A percentile compares a stretch with the other conserved stretches of the same genome.
Evolutionary conservation across 495 filamentous ascomycete genomes (phyloP).

Genomic region (Aspergillus haitiensis): DNA sequence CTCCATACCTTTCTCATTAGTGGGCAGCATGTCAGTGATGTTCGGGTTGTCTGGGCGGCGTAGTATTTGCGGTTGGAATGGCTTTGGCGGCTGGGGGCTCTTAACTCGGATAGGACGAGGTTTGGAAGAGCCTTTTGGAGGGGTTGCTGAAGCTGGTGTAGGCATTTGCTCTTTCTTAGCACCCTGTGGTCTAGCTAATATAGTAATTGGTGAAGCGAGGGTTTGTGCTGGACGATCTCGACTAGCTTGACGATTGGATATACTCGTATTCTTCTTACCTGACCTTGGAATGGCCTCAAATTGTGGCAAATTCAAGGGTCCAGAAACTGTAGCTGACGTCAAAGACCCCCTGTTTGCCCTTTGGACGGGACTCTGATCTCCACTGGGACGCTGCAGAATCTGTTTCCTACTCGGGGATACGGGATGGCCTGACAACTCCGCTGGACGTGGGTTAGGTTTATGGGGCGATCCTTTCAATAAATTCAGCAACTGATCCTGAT

Average conservation of each 20-base stretch:
- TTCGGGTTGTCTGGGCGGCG: conserved; percentile 50
- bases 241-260: conserved; percentile 27
- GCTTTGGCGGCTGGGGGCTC: conserved; percentile 39
- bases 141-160: conserved; percentile 16
- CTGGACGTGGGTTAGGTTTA: conserved; percentile 29
- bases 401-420: conserved; percentile 33
- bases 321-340: conserved; percentile 51
- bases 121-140: conserved; percentile 21
- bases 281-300: conserved; percentile 43
- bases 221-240: conserved; percentile 24
- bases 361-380: conserved; percentile 24
- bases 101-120: conserved; percentile 23
- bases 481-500: conserved; percentile 42
- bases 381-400: conserved; percentile 39
- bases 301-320: conserved; percentile 51
- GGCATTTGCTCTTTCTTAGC: conserved; percentile 35
- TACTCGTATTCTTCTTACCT: conserved; percentile 25
- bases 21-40: conserved; percentile 26
- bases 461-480: conserved; percentile 35
- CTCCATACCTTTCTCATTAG: conserved; percentile 22
- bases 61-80: conserved; percentile 62
- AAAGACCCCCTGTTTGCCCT: conserved; percentile 21
- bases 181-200: conserved; percentile 44
- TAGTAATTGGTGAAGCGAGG: conserved; percentile 45
- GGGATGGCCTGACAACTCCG: conserved; percentile 37